Evolutionary conservation across 768 basidiomycete species (phyloP), one percentile per base, ranked within the genome.

Genomic region (Leucosporidium scottii): DNA sequence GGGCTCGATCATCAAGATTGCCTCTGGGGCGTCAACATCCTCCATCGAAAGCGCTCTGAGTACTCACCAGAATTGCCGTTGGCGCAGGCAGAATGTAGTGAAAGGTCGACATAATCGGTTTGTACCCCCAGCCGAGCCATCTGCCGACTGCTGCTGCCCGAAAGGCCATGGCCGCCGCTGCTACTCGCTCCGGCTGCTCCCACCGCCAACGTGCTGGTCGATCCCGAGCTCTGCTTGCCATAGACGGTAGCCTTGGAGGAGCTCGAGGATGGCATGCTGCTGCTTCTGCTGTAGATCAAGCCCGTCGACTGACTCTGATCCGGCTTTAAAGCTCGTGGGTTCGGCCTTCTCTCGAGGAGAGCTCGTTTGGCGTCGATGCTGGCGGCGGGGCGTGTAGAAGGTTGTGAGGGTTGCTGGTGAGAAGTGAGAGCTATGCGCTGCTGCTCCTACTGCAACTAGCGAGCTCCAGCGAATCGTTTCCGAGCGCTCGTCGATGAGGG

Each of bases 11-110:
- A 20, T 31, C 25, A 28, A 17, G 25, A 49, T 59, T 28, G 25
- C 62, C 59, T 77, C 75, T 34, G 74, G 73, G 1, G 75, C 74
- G 23, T 34, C n/a, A n/a, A 44, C 30, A 61, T n/a, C 36, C 44
- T 21, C 27, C 23, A 23, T 27, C 25, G 44, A 54, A 48, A 21
- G 31, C 4, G 47, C 18, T 21, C 5, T 34, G 21, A n/a, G 20
- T 9, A 57, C 74, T 64, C 47, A 77, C 80, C 93, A 61, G 94
- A 83, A 78, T 99, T 92, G 61, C 93, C 93, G 34, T 77, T 79
- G 27, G 79, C 80, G 1, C 79, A 79, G 1, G 82, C 82, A 18
- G 78, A 75, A 69, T 83, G 82, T 23, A 83, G 77, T 50, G 79
- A 79, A 55, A 82, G 77, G 69, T 82, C 79, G 9, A 78, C 77